Percentiles rank a stretch among this genome's conserved stretches.
Conservation (phyloP, 1,284 basidiomycete genomes). For the Erythrobasidium hasegawianum region DNA sequence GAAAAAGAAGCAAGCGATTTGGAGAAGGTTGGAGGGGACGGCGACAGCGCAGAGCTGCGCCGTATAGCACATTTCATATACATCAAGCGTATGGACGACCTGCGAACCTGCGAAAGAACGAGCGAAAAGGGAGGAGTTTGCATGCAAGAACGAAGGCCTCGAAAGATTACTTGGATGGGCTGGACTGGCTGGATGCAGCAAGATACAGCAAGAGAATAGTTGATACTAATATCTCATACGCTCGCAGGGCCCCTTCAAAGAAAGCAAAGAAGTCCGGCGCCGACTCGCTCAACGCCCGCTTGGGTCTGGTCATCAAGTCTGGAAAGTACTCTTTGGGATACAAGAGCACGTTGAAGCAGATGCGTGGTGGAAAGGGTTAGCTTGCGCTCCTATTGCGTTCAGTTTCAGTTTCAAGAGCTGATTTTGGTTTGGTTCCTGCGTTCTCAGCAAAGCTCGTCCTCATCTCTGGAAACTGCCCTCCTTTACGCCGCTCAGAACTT, state of each 20-base stretch:
- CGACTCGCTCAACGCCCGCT: conserved; percentile 68
- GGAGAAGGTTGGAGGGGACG: too few relatives aligned
- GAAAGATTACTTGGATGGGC: background rate
- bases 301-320: conserved; percentile 98
- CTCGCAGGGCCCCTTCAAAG: conserved; percentile 27
- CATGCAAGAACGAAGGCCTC: background rate
- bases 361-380: conserved; percentile 96
- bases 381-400: conserved; percentile 36
- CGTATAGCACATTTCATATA: too few relatives aligned
- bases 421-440: background rate
- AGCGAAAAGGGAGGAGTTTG: background rate
- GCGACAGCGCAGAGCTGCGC: too few relatives aligned
- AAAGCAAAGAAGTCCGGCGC: conserved; percentile 31
- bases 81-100: too few relatives aligned
- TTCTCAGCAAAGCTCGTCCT: conserved; percentile 89
- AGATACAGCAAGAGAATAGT: background rate
- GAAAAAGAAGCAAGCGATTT: too few relatives aligned
- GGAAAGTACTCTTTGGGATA: conserved; percentile 85
- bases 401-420: background rate
- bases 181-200: background rate
- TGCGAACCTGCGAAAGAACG: too few relatives aligned
- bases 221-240: background rate
- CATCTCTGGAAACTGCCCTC: conserved; percentile 98
- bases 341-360: conserved; percentile 96
- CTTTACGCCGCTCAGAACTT: conserved; percentile 96